Percentiles rank a stretch among this genome's conserved stretches.
These are phyloP conservation scores for Stagonosporopsis cucurbitacearum DNA, from an alignment of 2,329 filamentous ascomycete genomes.

Conservation along the genomic window DNA sequence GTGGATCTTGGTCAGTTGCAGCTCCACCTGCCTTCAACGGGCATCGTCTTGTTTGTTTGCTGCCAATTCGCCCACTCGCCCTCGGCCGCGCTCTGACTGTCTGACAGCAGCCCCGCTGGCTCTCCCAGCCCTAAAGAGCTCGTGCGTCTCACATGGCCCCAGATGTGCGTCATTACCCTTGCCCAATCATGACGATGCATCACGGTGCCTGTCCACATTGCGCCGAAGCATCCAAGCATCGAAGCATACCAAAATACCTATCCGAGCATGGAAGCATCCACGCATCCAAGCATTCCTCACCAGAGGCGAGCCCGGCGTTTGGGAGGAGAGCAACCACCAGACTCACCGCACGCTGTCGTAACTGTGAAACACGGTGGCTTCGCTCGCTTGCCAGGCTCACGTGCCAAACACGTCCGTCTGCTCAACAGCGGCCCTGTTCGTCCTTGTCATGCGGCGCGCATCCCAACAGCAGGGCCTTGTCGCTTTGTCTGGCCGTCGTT, in stretches of 20 bases:
- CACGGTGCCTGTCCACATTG: too few relatives aligned
- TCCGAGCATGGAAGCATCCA: too few relatives aligned
- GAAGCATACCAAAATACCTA: too few relatives aligned
- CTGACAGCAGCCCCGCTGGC: constrained; percentile 29
- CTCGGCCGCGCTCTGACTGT: not conserved
- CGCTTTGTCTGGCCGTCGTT: constrained; percentile 9
- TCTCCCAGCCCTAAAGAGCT: constrained; percentile 23
- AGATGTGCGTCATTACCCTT: constrained; percentile 16
- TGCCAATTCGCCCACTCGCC: constrained; percentile 21
- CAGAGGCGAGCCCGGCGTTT: constrained; percentile 1
- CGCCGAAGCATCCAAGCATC: constrained; percentile 11
- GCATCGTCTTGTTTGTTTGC: constrained; percentile 20
- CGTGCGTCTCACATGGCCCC: constrained; percentile 20
- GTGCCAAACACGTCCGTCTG: not conserved
- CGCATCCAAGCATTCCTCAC: constrained; percentile 12
- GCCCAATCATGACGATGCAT: not conserved
- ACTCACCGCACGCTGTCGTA: too few relatives aligned
- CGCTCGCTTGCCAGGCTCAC: not conserved
- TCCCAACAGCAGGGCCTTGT: constrained; percentile 26
- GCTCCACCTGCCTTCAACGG: constrained; percentile 19
- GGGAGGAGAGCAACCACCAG: constrained; percentile 1
- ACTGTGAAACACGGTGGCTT: constrained; percentile 5
- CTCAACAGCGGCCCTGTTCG: constrained; percentile 12
- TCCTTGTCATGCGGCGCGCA: constrained; percentile 15
- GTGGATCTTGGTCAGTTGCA: constrained; percentile 25